phyloP scores from a whole-genome alignment of 495 filamentous ascomycete genomes.

The Rhizodiscina lignyota region DNA sequence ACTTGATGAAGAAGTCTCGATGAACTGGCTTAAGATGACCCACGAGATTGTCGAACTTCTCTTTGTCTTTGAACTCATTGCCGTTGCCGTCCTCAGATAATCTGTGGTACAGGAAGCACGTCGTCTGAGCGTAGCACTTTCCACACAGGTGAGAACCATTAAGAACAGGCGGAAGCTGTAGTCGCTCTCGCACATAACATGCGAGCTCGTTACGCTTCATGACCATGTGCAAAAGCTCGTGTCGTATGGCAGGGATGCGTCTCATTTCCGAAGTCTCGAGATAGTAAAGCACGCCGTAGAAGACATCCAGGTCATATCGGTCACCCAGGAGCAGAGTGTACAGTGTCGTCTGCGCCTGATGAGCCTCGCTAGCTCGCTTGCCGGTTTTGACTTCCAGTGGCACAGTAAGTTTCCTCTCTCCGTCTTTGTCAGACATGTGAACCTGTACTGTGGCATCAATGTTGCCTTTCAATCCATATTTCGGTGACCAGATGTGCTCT shows the following conservation, averaged over 20 bases:
- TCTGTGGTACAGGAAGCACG: slow-evolving; percentile 90
- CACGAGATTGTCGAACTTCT: slow-evolving; percentile 61
- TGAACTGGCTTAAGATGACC: slow-evolving; percentile 55
- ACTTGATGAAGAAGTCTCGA: slow-evolving; percentile 75
- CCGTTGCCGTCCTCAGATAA: slow-evolving; percentile 71
- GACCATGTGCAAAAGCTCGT: slow-evolving; percentile 87
- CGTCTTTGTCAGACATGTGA: slow-evolving; percentile 49
- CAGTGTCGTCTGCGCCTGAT: slow-evolving; percentile 84
- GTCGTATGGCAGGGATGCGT: slow-evolving; percentile 64
- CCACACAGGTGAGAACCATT: slow-evolving; percentile 59
- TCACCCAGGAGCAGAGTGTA: slow-evolving; percentile 90
- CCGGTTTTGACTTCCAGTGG: slow-evolving; percentile 95
- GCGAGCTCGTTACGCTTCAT: slow-evolving; percentile 87
- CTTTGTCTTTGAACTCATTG: slow-evolving; percentile 54
- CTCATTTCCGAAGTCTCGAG: slow-evolving; percentile 75
- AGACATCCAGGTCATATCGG: slow-evolving; percentile 82
- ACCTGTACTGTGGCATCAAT: slow-evolving; percentile 96
- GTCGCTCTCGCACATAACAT: slow-evolving; percentile 62
- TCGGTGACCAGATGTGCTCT: slow-evolving; percentile 94
- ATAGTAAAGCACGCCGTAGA: slow-evolving; percentile 84
- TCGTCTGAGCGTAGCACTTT: slow-evolving; percentile 70
- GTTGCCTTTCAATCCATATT: slow-evolving; percentile 93
- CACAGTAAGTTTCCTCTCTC: slow-evolving; percentile 55
- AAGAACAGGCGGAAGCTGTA: slow-evolving; percentile 71
- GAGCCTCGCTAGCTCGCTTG: slow-evolving; percentile 54